Evolutionary conservation across 768 basidiomycete species (phyloP).

Genomic region (Trametes punicea): DNA sequence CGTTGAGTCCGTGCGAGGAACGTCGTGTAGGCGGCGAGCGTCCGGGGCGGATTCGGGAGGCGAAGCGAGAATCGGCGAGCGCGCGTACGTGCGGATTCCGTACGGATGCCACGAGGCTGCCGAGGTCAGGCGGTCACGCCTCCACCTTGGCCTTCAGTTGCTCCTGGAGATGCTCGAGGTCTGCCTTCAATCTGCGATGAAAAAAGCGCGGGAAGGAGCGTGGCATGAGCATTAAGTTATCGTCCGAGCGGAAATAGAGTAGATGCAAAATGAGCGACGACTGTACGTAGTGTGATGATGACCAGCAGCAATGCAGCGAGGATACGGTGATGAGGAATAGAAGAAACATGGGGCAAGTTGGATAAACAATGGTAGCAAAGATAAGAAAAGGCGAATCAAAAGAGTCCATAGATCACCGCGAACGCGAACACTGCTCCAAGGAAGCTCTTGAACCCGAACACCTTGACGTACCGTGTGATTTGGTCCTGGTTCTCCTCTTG

Average conservation of each 20-base stretch:
- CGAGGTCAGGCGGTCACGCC: conserved; percentile 9
- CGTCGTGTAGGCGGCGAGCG: conserved; percentile 3
- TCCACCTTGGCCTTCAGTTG: conserved; percentile 36
- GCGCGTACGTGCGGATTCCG: conserved; percentile 13
- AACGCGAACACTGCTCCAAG: conserved; percentile 49
- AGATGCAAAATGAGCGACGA: conserved; percentile 4
- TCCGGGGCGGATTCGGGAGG: conserved; percentile 12
- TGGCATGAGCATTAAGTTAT: conserved; percentile 22
- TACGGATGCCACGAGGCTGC: conserved; percentile 33
- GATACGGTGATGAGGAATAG: neutral
- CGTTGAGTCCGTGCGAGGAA: conserved; percentile 3
- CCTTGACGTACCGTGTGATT: conserved; percentile 72
- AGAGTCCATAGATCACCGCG: conserved; percentile 49
- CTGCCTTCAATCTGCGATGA: conserved; percentile 60
- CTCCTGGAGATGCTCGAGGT: conserved; percentile 49
- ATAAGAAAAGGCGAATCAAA: conserved; percentile 16
- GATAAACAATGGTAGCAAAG: neutral
- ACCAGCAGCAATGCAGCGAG: conserved; percentile 14
- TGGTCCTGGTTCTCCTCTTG: conserved; percentile 74
- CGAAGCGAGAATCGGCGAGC: conserved; percentile 11
- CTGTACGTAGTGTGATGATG: conserved; percentile 20
- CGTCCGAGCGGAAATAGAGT: conserved; percentile 14
- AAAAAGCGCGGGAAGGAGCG: conserved; percentile 15
- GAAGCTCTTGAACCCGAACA: conserved; percentile 58
- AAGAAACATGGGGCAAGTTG: neutral